These are phyloP conservation scores for Colletotrichum euphorbiae DNA, from an alignment of 2,329 filamentous ascomycete species.

Conservation along the genomic window DNA sequence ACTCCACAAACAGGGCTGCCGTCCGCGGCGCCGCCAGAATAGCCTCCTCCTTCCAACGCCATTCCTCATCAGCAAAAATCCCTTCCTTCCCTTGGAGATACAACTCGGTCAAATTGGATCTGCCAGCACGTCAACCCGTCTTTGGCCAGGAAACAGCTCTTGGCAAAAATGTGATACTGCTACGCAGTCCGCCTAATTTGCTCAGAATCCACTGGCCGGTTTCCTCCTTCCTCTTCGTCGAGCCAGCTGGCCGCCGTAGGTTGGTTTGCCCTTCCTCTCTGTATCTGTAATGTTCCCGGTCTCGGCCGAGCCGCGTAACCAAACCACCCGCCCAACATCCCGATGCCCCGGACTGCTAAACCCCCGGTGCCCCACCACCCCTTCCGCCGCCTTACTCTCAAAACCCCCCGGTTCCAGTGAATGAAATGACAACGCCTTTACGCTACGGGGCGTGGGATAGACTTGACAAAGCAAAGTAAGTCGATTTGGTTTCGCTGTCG, in stretches of 20 bases:
- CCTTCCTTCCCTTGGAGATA: conserved; percentile 1
- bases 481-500: conserved; percentile 17
- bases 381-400: background rate
- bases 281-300: conserved; percentile 7
- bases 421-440: background rate
- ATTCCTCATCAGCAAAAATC: conserved; percentile 5
- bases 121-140: conserved; percentile 8
- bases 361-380: background rate
- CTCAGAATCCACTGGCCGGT: background rate
- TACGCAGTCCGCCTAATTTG: conserved; percentile 21
- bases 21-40: conserved; percentile 3
- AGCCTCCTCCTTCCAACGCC: background rate
- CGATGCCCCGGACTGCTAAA: conserved; percentile 13
- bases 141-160: conserved; percentile 16
- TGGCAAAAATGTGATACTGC: conserved; percentile 6
- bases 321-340: conserved; percentile 31
- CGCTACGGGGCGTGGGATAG: conserved; percentile 9
- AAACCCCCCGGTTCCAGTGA: background rate
- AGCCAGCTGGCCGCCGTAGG: conserved; percentile 1
- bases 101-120: conserved; percentile 28
- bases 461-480: conserved; percentile 26
- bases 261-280: background rate
- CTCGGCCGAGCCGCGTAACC: conserved; percentile 34
- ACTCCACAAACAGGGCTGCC: conserved; percentile 19
- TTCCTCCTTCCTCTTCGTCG: conserved; percentile 6